Conservation (phyloP, 2,329 filamentous ascomycete genomes). For the Colletotrichum cereale region DNA sequence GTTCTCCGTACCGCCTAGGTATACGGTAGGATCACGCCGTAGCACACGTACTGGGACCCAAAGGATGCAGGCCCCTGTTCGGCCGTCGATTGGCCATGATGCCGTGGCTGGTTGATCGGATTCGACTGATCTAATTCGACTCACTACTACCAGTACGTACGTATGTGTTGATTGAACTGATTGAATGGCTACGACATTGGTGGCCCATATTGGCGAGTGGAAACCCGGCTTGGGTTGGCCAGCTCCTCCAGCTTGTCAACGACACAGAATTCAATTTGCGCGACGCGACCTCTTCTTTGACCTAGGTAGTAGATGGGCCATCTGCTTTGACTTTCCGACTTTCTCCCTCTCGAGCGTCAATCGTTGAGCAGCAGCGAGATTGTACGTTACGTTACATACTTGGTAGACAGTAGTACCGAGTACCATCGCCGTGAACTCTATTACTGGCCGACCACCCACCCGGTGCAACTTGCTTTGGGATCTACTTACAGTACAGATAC, state of each 20-base stretch:
- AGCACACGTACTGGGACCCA: constrained; percentile 19
- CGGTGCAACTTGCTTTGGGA: background rate
- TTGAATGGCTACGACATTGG: too few species aligned
- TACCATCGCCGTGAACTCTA: constrained; percentile 9
- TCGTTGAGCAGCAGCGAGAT: constrained; percentile 5
- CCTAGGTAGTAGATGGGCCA: too few species aligned
- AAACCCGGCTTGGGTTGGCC: background rate
- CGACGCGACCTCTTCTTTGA: too few species aligned
- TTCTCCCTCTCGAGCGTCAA: constrained; percentile 1
- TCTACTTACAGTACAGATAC: too few species aligned
- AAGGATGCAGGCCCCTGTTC: constrained; percentile 19
- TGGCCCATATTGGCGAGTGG: constrained; percentile 15
- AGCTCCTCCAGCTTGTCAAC: too few species aligned
- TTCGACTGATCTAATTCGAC: constrained; percentile 10
- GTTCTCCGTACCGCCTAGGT: too few species aligned
- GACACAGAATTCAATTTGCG: too few species aligned
- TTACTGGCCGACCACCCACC: background rate
- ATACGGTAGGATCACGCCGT: background rate
- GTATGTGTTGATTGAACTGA: constrained; percentile 22
- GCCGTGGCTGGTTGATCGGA: constrained; percentile 28
- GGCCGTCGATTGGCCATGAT: background rate
- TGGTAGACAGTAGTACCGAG: background rate
- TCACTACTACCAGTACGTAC: too few species aligned
- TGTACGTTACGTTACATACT: too few species aligned
- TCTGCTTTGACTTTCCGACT: background rate